phyloP scores from a whole-genome alignment of 2,329 filamentous ascomycete species.

The Aulographum hederae region DNA sequence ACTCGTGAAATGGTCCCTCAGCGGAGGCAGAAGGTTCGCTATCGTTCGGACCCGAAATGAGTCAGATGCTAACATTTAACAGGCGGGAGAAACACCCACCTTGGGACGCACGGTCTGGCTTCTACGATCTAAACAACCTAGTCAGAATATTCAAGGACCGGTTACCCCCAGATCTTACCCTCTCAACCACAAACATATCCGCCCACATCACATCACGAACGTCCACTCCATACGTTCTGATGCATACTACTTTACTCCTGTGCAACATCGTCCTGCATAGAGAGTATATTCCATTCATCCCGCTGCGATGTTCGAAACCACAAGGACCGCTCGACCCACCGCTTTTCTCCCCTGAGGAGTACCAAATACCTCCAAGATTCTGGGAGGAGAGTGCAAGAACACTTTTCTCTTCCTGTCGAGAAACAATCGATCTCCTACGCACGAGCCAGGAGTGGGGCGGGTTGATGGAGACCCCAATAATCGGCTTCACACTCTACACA shows the following conservation, averaged over 20 bases:
- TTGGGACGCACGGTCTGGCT: constrained; percentile 38
- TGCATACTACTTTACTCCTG: constrained; percentile 48
- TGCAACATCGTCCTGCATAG: constrained; percentile 51
- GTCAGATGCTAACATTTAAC: constrained; percentile 7
- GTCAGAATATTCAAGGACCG: constrained; percentile 34
- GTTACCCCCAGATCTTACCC: constrained; percentile 37
- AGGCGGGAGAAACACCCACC: constrained; percentile 35
- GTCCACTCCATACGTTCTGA: constrained; percentile 44
- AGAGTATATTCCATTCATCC: constrained; percentile 49
- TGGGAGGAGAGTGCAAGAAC: constrained; percentile 44
- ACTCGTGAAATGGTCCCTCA: constrained; percentile 39
- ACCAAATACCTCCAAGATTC: constrained; percentile 32
- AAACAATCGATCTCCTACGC: constrained; percentile 46
- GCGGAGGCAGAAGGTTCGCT: constrained; percentile 32
- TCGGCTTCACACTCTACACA: constrained; percentile 48
- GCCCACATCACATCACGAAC: constrained; percentile 46
- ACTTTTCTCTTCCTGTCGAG: constrained; percentile 42
- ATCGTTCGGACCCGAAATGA: background rate
- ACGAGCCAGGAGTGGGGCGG: constrained; percentile 41
- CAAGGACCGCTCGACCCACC: constrained; percentile 41
- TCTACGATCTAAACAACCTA: constrained; percentile 32
- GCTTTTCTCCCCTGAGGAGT: constrained; percentile 29
- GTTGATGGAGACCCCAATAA: constrained; percentile 48
- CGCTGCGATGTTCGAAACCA: constrained; percentile 32
- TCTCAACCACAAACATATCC: constrained; percentile 43